Conservation (phyloP, 2,329 filamentous ascomycete species). For the Colletotrichum falcatum region DNA sequence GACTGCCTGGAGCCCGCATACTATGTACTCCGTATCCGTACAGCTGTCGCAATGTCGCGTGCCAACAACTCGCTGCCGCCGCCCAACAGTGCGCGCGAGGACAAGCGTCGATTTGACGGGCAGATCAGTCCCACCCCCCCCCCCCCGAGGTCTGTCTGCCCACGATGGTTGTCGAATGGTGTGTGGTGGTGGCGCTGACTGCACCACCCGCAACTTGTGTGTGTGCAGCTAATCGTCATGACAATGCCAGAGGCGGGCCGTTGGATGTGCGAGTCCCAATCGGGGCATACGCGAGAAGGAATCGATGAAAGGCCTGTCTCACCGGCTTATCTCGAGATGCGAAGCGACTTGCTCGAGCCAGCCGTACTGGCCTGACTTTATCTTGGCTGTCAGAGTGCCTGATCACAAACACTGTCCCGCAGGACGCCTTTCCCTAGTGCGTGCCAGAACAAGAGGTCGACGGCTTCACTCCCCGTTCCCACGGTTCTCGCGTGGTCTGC, state of each 20-base stretch:
- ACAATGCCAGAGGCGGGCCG: not conserved
- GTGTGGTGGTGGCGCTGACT: conserved; percentile 8
- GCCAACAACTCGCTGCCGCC: not conserved
- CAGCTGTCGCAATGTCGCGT: conserved; percentile 27
- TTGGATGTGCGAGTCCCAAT: not conserved
- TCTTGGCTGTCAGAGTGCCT: not conserved
- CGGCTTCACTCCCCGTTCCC: not conserved
- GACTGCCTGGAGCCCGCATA: conserved; percentile 4
- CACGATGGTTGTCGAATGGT: not conserved
- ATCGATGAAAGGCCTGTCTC: not conserved
- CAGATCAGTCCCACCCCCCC: not conserved
- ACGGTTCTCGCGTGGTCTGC: no score
- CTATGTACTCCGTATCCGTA: no score
- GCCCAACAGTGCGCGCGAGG: not conserved
- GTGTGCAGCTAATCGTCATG: conserved; percentile 1
- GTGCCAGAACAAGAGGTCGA: not conserved
- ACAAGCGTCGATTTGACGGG: not conserved
- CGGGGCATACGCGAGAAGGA: not conserved
- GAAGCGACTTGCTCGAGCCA: not conserved
- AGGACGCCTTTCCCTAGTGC: not conserved
- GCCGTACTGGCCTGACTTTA: conserved; percentile 15
- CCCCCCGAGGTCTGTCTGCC: not conserved
- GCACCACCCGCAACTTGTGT: not conserved
- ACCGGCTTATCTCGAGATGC: not conserved
- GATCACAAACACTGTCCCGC: not conserved